phyloP scores from a whole-genome alignment of 2,329 filamentous ascomycete genomes.

The Botrytis fabae region DNA sequence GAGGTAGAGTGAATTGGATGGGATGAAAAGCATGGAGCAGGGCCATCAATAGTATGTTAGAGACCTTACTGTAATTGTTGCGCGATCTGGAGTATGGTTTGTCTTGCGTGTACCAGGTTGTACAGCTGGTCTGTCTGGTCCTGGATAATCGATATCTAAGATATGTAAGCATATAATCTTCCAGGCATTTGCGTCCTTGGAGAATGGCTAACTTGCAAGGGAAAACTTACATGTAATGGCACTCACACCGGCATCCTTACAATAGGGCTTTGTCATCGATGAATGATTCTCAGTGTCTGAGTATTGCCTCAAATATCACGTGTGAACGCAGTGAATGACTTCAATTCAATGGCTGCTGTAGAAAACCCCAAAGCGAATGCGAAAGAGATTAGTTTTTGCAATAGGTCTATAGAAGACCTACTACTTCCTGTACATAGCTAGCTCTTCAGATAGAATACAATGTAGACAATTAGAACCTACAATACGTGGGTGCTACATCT shows the following conservation, averaged over 20 bases:
- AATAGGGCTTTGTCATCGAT: not conserved
- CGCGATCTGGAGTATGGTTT: not conserved
- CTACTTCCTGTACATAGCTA: no score
- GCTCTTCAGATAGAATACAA: no score
- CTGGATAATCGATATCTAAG: not conserved
- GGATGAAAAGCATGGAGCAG: not conserved
- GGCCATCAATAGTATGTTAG: rapidly evolving
- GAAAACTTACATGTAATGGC: not conserved
- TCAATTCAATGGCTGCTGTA: no score
- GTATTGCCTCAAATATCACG: not conserved
- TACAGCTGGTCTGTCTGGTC: not conserved
- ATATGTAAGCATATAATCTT: not conserved
- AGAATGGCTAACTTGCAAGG: not conserved
- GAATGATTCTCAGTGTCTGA: not conserved
- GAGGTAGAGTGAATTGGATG: not conserved
- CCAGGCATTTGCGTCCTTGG: not conserved
- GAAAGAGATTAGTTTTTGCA: no score
- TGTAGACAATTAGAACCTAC: no score
- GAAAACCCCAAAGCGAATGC: no score
- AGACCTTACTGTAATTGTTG: not conserved
- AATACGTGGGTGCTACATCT: no score
- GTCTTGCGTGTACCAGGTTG: not conserved
- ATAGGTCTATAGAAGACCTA: no score
- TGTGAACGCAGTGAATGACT: no score
- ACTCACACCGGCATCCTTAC: not conserved